A percentile compares a stretch with the other conserved stretches of the same genome.
phyloP scores from a whole-genome alignment of 164 flowering plant genomes.

The Stephania japonica region DNA sequence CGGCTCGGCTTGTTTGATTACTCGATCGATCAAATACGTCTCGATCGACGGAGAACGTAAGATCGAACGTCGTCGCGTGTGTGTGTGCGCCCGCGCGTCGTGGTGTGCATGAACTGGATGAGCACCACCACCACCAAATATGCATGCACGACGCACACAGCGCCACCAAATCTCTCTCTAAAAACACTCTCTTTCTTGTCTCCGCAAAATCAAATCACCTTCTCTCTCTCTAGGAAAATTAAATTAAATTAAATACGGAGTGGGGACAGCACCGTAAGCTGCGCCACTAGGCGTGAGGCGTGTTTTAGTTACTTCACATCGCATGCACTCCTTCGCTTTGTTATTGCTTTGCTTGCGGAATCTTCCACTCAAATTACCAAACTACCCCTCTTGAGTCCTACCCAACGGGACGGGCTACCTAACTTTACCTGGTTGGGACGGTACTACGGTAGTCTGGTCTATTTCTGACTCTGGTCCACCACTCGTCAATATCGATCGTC shows the following conservation, averaged over 20 bases:
- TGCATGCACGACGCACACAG: constrained; percentile 51
- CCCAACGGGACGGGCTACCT: background rate
- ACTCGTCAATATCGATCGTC: too few relatives aligned
- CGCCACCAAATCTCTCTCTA: constrained; percentile 21
- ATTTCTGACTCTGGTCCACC: too few relatives aligned
- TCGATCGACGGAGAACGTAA: background rate
- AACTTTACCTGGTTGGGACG: background rate
- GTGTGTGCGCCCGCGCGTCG: too few relatives aligned
- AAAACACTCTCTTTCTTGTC: constrained; percentile 6
- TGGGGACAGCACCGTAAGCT: constrained; percentile 17
- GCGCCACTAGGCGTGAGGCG: constrained; percentile 18
- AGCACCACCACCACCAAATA: constrained; percentile 3
- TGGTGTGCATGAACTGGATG: too few relatives aligned
- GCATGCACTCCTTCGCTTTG: background rate
- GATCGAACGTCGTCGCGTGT: too few relatives aligned
- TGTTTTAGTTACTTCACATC: constrained; percentile 8
- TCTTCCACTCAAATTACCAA: constrained; percentile 4
- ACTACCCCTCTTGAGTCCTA: background rate
- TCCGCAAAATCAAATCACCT: background rate
- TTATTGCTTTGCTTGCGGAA: background rate
- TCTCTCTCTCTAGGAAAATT: constrained; percentile 2
- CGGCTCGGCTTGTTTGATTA: background rate
- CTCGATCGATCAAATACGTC: background rate
- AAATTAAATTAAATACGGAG: constrained; percentile 12
- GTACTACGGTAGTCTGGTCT: background rate